Evolutionary conservation across 352 stramenopile genomes (phyloP), one percentile per base, ranked within the genome.

Genomic region (Pelagophyceae sp.): DNA sequence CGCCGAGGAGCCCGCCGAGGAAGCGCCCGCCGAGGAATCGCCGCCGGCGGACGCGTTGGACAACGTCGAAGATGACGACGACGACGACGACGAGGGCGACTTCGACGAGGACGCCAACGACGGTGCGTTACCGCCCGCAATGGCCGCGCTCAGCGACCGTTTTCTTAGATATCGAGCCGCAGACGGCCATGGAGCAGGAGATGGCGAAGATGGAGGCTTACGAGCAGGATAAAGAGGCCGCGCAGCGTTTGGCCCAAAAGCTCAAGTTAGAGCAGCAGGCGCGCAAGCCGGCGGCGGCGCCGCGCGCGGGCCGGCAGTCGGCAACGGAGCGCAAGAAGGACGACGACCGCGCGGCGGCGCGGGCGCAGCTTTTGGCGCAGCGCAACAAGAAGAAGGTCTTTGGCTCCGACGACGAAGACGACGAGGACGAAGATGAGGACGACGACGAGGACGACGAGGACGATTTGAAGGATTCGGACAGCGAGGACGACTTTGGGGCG

Each of bases 131-230:
- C n/a, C n/a, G n/a, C n/a, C n/a, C n/a, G n/a, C n/a, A n/a, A n/a
- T n/a, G n/a, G n/a, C n/a, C n/a, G n/a, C n/a, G n/a, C n/a, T n/a
- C n/a, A n/a, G n/a, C n/a, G n/a, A n/a, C n/a, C n/a, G n/a, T n/a
- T n/a, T n/a, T n/a, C n/a, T n/a, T n/a, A n/a, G n/a, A n/a, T n/a
- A n/a, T n/a, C n/a, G 31, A 67, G 58, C 23, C 15, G 15, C 15
- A 67, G 58, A 31, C 58, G 58, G 58, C 58, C 23, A 67, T 67
- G 11, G 58, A 67, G 58, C 29, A 31, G 58, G 58, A 67, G 58
- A 33, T 33, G 58, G 58, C 15, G 58, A 11, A 27, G 5, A 6
- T 31, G 15, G 58, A 67, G 23, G 58, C 23, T 11, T 67, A 35
- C 27, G 58, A 67, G 58, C 58, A 27, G 58, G 23, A 67, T 11